Conservation (phyloP, 1,284 basidiomycete genomes). For the Earliella scabrosa region DNA sequence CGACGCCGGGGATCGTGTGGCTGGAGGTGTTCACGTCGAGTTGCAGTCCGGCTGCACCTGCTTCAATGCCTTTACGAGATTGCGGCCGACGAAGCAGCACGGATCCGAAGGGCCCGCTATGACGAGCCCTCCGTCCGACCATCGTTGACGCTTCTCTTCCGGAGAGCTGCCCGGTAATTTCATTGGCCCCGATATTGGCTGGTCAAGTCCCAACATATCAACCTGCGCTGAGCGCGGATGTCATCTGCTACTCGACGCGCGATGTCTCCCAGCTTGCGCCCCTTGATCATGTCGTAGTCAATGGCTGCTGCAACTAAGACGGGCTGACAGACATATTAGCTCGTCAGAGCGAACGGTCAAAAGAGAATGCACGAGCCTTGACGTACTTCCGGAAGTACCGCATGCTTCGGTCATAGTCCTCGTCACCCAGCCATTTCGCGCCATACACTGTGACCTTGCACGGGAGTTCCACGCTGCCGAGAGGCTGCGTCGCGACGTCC, state of each 20-base stretch:
- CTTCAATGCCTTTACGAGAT: too few species aligned
- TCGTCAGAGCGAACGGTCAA: constrained; percentile 9
- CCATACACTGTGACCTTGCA: constrained; percentile 89
- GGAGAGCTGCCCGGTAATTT: constrained; percentile 62
- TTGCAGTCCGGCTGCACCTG: too few species aligned
- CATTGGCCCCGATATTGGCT: constrained; percentile 47
- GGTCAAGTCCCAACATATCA: constrained; percentile 67
- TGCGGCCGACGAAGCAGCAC: too few species aligned
- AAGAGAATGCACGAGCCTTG: constrained; percentile 65
- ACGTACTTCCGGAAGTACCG: constrained; percentile 95
- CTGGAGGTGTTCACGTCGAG: too few species aligned
- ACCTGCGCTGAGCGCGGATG: constrained; percentile 67
- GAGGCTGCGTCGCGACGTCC: constrained; percentile 70
- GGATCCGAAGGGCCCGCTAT: too few species aligned
- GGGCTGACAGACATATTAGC: constrained; percentile 58
- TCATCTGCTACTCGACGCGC: constrained; percentile 76
- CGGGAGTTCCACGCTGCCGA: constrained; percentile 70
- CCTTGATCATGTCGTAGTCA: constrained; percentile 87
- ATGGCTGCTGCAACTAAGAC: constrained; percentile 93
- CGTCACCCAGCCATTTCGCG: constrained; percentile 92
- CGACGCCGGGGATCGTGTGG: too few species aligned
- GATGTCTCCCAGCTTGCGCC: constrained; percentile 87
- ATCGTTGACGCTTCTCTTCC: constrained; percentile 59
- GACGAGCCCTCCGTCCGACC: constrained; percentile 83
- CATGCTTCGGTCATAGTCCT: constrained; percentile 85